Evolutionary conservation across 495 filamentous ascomycete species (phyloP), one percentile per base, ranked within the genome.

Genomic region (Penicillium subrubescens): DNA sequence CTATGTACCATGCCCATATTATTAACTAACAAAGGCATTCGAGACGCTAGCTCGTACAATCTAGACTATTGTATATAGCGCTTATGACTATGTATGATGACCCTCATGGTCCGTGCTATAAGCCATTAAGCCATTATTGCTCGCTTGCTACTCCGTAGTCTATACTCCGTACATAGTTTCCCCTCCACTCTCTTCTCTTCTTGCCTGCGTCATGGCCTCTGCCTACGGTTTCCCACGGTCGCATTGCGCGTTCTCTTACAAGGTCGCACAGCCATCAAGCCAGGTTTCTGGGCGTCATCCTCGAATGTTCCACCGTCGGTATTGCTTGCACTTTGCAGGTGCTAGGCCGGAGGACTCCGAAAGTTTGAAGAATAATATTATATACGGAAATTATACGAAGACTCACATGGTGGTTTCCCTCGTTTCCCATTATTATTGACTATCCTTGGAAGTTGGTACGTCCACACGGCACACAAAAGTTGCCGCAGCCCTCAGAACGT

Each of bases 401-500:
- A 29, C 12, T 52, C 48, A 15, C 14, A 41, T 29, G 48, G 25
- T 27, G 3, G 29, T 29, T 23, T 17, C 27, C 25, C 14, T 52
- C 3, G 7, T 25, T 21, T 3, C 19, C 21, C 44, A 14, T n/a
- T n/a, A n/a, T n/a, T n/a, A n/a, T 17, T 41, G 37, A 17, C 37
- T 27, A 4, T 4, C 4, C 25, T 27, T 27, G 25, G 25, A 27
- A 27, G 25, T 23, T 48, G 21, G 43, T 48, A 21, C 19, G 44
- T 48, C 21, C 21, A 25, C 44, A 48, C 44, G 44, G 44, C 21
- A 48, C 43, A 21, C 44, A 2, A 23, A 48, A 23, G 44, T 25
- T 48, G 44, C 44, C 44, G 44, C 23, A 48, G 44, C 34, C 34
- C 25, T 57, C 35, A 39, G 55, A 58, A 39, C 58, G 58, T 51